Percentiles rank a stretch among this genome's conserved stretches.
These are phyloP conservation scores for Tulasnella sp. DNA, from an alignment of 768 basidiomycete genomes.

Conservation along the genomic window DNA sequence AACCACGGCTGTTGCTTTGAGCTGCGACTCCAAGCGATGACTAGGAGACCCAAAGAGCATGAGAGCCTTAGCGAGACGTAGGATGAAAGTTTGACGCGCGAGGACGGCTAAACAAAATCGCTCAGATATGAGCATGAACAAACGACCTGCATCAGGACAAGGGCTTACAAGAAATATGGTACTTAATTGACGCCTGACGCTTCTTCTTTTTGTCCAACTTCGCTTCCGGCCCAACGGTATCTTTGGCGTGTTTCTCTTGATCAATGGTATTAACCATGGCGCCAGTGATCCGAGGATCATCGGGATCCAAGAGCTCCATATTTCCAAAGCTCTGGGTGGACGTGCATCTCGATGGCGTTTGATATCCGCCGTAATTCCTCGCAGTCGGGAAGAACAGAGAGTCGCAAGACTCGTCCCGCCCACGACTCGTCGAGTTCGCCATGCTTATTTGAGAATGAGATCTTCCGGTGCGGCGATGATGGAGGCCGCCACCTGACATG, in stretches of 20 bases:
- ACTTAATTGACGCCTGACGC: slow-evolving; percentile 44
- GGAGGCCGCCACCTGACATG: background rate
- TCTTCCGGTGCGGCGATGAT: background rate
- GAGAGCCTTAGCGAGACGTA: slow-evolving; percentile 73
- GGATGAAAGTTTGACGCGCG: slow-evolving; percentile 72
- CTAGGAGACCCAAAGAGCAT: slow-evolving; percentile 91
- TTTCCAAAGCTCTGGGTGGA: slow-evolving; percentile 18
- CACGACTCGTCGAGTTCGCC: background rate
- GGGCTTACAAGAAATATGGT: slow-evolving; percentile 57
- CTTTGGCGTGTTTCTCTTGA: slow-evolving; percentile 50
- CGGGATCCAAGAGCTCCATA: slow-evolving; percentile 51
- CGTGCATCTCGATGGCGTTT: background rate
- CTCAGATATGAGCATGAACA: background rate
- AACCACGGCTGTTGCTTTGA: slow-evolving; percentile 76
- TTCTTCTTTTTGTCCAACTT: slow-evolving; percentile 37
- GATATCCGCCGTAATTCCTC: background rate
- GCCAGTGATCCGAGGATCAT: slow-evolving; percentile 62
- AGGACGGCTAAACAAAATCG: slow-evolving; percentile 45
- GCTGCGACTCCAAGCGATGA: slow-evolving; percentile 87
- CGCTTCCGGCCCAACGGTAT: slow-evolving; percentile 52
- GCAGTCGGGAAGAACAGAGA: slow-evolving; percentile 5
- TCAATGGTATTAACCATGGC: slow-evolving; percentile 33
- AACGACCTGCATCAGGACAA: background rate
- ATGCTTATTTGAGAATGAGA: background rate
- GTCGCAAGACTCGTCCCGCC: slow-evolving; percentile 5